These are phyloP conservation scores for Cercospora beticola DNA, from an alignment of 2,329 filamentous ascomycete species.

Conservation along the genomic window DNA sequence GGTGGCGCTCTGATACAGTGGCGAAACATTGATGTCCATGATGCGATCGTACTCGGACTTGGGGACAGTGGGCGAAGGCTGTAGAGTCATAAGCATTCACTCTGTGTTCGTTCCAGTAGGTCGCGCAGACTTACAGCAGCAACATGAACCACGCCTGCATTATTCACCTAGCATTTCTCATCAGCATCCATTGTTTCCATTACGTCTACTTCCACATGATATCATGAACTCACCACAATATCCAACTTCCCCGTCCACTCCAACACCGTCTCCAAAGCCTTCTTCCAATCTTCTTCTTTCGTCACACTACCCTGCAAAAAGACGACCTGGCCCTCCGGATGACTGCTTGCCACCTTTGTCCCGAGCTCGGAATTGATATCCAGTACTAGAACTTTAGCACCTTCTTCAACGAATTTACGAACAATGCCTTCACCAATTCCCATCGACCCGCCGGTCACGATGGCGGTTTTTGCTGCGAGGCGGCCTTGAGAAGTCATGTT, in stretches of 20 bases:
- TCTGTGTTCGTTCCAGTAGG: no score
- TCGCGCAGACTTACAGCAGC: slow-evolving; percentile 21
- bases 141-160: slow-evolving; percentile 30
- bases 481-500: slow-evolving; percentile 8
- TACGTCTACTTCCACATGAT: neutral
- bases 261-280: slow-evolving; percentile 27
- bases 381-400: slow-evolving; percentile 33
- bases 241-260: slow-evolving; percentile 29
- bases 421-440: slow-evolving; percentile 38
- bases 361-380: slow-evolving; percentile 29
- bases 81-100: no score
- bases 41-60: slow-evolving; percentile 37
- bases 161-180: slow-evolving; percentile 23
- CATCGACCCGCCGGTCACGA: slow-evolving; percentile 34
- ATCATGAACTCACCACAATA: slow-evolving; percentile 20
- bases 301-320: slow-evolving; percentile 31
- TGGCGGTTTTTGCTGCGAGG: slow-evolving; percentile 26
- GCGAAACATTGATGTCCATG: slow-evolving; percentile 37
- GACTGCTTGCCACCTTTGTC: slow-evolving; percentile 12
- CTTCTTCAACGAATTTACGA: slow-evolving; percentile 33
- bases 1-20: slow-evolving; percentile 35
- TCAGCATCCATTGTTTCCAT: neutral
- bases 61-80: slow-evolving; percentile 34
- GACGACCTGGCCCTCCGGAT: neutral
- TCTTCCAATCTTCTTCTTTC: slow-evolving; percentile 31